Percentiles rank a stretch among this genome's conserved stretches.
Conservation (phyloP, 2,329 filamentous ascomycete genomes). For the Trichoderma gracile region DNA sequence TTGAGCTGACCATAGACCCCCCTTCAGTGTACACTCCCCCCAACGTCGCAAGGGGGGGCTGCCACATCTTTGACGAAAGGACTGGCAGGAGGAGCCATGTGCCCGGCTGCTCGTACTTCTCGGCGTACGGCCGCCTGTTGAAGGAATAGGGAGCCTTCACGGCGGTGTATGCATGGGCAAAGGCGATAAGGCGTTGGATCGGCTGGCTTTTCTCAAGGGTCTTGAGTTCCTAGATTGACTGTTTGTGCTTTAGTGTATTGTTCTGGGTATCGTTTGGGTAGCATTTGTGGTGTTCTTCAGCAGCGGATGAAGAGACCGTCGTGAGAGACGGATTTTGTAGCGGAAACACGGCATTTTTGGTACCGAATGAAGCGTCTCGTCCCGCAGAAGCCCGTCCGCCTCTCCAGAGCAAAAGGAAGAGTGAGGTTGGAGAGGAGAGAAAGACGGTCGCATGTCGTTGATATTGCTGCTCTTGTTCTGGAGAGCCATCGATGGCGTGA, state of each 20-base stretch:
- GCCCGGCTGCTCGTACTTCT: constrained; percentile 71
- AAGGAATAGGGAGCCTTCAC: constrained; percentile 37
- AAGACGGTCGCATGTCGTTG: constrained; percentile 28
- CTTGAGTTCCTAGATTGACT: not conserved
- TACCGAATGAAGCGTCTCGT: constrained; percentile 30
- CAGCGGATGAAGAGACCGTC: constrained; percentile 10
- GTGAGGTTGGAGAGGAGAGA: constrained; percentile 29
- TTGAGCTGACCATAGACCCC: constrained; percentile 34
- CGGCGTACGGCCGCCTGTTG: constrained; percentile 56
- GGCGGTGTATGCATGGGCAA: not conserved
- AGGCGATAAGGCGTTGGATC: constrained; percentile 16
- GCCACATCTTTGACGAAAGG: constrained; percentile 74
- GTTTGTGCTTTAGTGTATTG: constrained; percentile 21
- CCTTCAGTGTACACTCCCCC: constrained; percentile 76
- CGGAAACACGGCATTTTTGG: constrained; percentile 28
- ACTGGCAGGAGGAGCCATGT: constrained; percentile 75
- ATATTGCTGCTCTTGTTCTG: constrained; percentile 28
- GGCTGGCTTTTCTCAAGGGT: not conserved
- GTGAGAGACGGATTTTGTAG: constrained; percentile 11
- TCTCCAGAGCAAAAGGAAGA: constrained; percentile 24
- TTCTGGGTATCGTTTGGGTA: constrained; percentile 15
- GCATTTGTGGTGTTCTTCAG: constrained; percentile 20
- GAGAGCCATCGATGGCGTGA: constrained; percentile 38
- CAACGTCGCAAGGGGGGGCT: constrained; percentile 80
- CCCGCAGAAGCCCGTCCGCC: constrained; percentile 16